Base-by-base conservation (phyloP, 805 yeast species). In the Starmerella asiatica region DNA sequence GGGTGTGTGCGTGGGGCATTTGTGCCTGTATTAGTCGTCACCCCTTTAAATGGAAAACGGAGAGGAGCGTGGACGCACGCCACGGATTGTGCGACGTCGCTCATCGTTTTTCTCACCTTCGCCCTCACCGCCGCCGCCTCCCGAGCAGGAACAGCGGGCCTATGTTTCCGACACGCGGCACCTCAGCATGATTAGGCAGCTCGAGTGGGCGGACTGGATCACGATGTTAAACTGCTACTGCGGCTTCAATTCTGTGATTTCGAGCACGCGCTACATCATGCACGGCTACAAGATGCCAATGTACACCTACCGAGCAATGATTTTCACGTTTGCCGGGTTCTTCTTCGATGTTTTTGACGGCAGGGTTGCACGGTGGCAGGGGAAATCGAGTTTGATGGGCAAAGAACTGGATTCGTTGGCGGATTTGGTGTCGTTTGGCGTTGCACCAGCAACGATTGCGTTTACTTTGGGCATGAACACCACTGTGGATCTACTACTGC, bases 291-390 rank as follows among this genome's bases (percentile, higher is more conserved):
- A 73, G 6, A 79, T 75, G 54, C 40, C 42, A 29, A 79, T 80
- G 57, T 52, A 58, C 43, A 53, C 61, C n/a, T 88, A 80, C 62
- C 70, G 94, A 52, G 95, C 97, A 2, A 86, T 85, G 63, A 76
- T 79, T 49, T 84, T 81, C 62, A 83, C 85, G 32, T 69, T 81
- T n/a, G 65, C 88, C 50, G 98, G 98, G 4, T 72, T 88, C 55
- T 84, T 91, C 57, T 88, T 88, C 59, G 98, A 88, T 60, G 85
- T 91, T 58, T 81, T 91, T 58, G 98, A 91, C 58, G 98, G 98
- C 27, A 75, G 93, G 53, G 98, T 88, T 6, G 98, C 98, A 3
- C 73, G 98, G 56, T 71, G 91, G 64, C 74, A 95, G 63, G 80
- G 85, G 58, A 84, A 86, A 64, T 73, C 93, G 2, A 79, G 93